phyloP scores from a whole-genome alignment of 805 yeast genomes.

The Nakazawaea populi region DNA sequence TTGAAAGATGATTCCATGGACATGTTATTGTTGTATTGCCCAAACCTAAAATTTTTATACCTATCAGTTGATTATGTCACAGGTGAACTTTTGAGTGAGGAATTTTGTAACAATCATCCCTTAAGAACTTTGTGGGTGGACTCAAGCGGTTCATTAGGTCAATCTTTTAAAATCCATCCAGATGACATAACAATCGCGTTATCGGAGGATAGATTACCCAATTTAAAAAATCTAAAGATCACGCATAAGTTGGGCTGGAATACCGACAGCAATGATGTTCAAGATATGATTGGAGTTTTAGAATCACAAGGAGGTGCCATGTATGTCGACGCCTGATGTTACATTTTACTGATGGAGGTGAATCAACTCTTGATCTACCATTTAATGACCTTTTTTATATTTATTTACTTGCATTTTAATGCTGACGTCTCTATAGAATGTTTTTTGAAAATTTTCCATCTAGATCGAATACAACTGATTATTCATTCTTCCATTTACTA shows the following conservation, averaged over 20 bases:
- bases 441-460: no score
- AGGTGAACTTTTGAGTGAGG: conserved; percentile 32
- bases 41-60: conserved; percentile 56
- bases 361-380: no score
- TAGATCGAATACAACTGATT: no score
- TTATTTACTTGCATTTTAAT: not conserved
- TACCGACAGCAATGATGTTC: conserved; percentile 51
- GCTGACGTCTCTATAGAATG: no score
- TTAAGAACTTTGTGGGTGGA: conserved; percentile 59
- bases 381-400: not conserved
- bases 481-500: no score
- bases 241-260: conserved; percentile 87
- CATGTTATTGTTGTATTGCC: conserved; percentile 67
- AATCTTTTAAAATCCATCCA: conserved; percentile 77
- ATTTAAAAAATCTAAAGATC: conserved; percentile 55
- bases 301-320: conserved; percentile 77
- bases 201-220: conserved; percentile 70
- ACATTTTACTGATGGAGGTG: no score
- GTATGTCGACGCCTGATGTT: conserved; percentile 38
- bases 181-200: conserved; percentile 84
- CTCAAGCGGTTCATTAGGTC: conserved; percentile 83
- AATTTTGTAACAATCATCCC: conserved; percentile 43
- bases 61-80: conserved; percentile 78
- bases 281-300: conserved; percentile 58
- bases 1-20: conserved; percentile 68